A percentile compares a stretch with the other conserved stretches of the same genome.
Conservation (phyloP, 148 eudicot species). For the Pouteria glomerata region DNA sequence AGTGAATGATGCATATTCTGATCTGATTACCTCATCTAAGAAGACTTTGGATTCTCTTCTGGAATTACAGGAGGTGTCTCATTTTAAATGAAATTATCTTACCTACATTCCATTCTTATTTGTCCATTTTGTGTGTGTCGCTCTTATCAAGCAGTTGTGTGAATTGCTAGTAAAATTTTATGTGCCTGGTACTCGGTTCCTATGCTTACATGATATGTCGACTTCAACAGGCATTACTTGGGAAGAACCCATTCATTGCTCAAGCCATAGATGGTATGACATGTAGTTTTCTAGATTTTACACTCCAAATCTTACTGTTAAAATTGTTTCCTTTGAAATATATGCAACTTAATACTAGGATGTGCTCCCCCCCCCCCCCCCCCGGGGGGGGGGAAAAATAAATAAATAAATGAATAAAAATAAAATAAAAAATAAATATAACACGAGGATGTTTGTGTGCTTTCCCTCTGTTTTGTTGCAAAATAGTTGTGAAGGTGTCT, state of each 20-base stretch:
- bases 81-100: background rate
- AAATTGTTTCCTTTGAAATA: too few species aligned
- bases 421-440: too few species aligned
- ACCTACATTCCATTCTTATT: background rate
- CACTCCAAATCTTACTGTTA: background rate
- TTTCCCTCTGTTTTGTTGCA: background rate
- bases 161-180: background rate
- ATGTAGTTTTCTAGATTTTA: background rate
- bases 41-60: constrained; percentile 65
- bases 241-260: constrained; percentile 72
- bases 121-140: background rate
- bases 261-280: constrained; percentile 59
- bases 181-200: background rate
- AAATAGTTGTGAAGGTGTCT: background rate
- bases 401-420: too few species aligned
- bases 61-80: constrained; percentile 71
- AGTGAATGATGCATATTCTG: constrained; percentile 61
- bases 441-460: background rate
- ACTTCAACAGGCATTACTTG: constrained; percentile 56
- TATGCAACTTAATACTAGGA: too few species aligned
- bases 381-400: too few species aligned
- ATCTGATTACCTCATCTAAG: constrained; percentile 56
- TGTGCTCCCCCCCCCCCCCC: too few species aligned
- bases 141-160: too few species aligned
- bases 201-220: background rate